A percentile compares a stretch with the other conserved stretches of the same genome.
These are phyloP conservation scores for Poronia punctata DNA, from an alignment of 495 filamentous ascomycete genomes.

Conservation along the genomic window DNA sequence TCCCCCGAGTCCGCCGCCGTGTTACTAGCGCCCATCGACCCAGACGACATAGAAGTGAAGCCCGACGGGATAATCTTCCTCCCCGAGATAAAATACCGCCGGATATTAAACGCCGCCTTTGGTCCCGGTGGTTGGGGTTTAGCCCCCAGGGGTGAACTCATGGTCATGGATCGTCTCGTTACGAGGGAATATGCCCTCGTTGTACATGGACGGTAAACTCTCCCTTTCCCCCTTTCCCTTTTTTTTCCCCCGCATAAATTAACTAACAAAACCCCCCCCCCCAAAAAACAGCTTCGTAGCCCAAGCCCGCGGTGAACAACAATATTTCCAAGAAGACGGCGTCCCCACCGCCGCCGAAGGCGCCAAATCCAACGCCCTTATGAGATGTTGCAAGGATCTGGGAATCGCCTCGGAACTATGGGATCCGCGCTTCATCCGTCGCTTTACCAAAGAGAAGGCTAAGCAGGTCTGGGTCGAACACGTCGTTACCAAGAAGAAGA, in stretches of 20 bases:
- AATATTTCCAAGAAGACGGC: conserved; percentile 85
- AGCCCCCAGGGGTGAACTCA: conserved; percentile 82
- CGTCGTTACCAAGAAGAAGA: conserved; percentile 73
- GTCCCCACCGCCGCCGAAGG: conserved; percentile 97
- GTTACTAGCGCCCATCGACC: conserved; percentile 58
- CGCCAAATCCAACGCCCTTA: conserved; percentile 92
- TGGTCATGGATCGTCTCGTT: conserved; percentile 79
- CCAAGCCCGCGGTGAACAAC: conserved; percentile 88
- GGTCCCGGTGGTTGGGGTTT: conserved; percentile 95
- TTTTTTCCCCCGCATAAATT: not conserved
- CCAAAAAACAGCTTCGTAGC: conserved; percentile 71
- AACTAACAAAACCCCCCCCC: conserved; percentile 1
- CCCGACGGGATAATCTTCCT: conserved; percentile 93
- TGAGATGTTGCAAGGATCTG: conserved; percentile 96
- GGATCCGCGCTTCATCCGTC: conserved; percentile 86
- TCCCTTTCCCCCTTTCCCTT: not conserved
- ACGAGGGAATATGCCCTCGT: conserved; percentile 94
- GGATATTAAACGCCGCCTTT: conserved; percentile 87
- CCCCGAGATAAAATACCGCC: conserved; percentile 95
- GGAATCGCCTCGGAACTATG: conserved; percentile 92
- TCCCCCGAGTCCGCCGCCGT: conserved; percentile 64
- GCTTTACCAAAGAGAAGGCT: conserved; percentile 52
- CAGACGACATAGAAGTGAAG: conserved; percentile 89
- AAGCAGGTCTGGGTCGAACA: conserved; percentile 67
- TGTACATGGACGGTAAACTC: conserved; percentile 74